Evolutionary conservation across 192 early-diverging fungal species (phyloP), one percentile per base, ranked within the genome.

Genomic region (Chytriomyces sp.): DNA sequence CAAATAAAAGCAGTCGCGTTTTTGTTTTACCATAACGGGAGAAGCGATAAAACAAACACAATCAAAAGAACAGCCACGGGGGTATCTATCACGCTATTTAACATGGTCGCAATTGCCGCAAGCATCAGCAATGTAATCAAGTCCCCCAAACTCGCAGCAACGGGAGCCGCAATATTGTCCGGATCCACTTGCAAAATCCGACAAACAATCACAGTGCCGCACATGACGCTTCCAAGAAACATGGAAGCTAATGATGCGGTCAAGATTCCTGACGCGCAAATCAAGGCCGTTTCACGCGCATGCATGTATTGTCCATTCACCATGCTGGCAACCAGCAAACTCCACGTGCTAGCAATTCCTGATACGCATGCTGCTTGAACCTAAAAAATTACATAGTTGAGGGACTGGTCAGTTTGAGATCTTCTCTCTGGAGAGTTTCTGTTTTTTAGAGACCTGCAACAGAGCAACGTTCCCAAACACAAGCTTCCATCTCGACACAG

Each of bases 121-220:
- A 93, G 77, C 26, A 92, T 86, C 43, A 91, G 77, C 45, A 93
- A 76, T 5, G 92, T 93, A 10, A 93, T 83, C 63, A 93, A 85
- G 83, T 93, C 92, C 26, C 92, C 92, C 72, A 93, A 80, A 6
- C 87, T 88, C 9, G 92, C 92, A 26, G 92, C 92, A 78, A 93
- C 79, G 16, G 92, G 92, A 43, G 91, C 92, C 16, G 92, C 92
- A 75, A 93, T 93, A 74, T 93, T 93, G 68, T 93, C 95, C 28
- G 95, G 95, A 72, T 96, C 93, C 45, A 96, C 88, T 2, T 85
- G 82, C 46, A 87, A 83, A 16, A 69, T 76, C 45, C 91, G 83
- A 72, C 92, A 90, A 16, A 89, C 65, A 28, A 88, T 81, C 50
- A 96, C 90, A 0, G 92, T 86, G 4, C 79, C 79, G 67, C 91